These are phyloP conservation scores for Rhizopus microsporus DNA, from an alignment of 371 early-diverging fungal species.

Conservation along the genomic window DNA sequence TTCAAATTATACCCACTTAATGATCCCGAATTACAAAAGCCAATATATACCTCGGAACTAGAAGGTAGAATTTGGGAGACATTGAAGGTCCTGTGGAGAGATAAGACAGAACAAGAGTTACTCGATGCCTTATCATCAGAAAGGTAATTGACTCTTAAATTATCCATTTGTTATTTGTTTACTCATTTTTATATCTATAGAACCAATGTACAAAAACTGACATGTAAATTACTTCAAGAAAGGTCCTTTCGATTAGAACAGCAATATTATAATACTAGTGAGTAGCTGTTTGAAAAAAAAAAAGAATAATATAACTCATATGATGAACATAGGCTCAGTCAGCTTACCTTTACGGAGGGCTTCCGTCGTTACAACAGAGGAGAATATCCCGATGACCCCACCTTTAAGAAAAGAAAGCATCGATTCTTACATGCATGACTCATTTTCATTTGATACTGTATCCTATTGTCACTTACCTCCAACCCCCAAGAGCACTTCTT, in stretches of 20 bases:
- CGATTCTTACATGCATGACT: slow-evolving; percentile 29
- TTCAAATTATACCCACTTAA: slow-evolving; percentile 22
- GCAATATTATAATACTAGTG: slow-evolving; percentile 1
- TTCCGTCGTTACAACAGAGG: slow-evolving; percentile 1
- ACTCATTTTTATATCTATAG: slow-evolving; percentile 15
- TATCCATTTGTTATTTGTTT: neutral
- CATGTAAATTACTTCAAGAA: slow-evolving; percentile 43
- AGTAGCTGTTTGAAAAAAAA: neutral
- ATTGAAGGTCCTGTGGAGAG: slow-evolving; percentile 34
- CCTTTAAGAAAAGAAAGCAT: slow-evolving; percentile 17
- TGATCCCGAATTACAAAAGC: slow-evolving; percentile 24
- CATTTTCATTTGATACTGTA: slow-evolving; percentile 12
- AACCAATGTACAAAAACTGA: slow-evolving; percentile 41
- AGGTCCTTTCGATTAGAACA: slow-evolving; percentile 24
- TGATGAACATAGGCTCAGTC: slow-evolving; percentile 8
- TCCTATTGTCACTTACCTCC: slow-evolving; percentile 36
- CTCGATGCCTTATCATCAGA: slow-evolving; percentile 16
- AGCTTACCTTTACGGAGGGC: slow-evolving; percentile 24
- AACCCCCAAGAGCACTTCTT: slow-evolving; percentile 31
- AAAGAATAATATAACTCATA: too few relatives aligned
- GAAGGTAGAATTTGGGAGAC: slow-evolving; percentile 46
- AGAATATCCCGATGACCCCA: slow-evolving; percentile 30
- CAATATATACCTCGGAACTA: slow-evolving; percentile 33
- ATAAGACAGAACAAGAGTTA: slow-evolving; percentile 27
- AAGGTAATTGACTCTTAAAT: slow-evolving; percentile 25